Evolutionary conservation across 768 basidiomycete genomes (phyloP), one percentile per base, ranked within the genome.

Genomic region (Boletus reticulatus): DNA sequence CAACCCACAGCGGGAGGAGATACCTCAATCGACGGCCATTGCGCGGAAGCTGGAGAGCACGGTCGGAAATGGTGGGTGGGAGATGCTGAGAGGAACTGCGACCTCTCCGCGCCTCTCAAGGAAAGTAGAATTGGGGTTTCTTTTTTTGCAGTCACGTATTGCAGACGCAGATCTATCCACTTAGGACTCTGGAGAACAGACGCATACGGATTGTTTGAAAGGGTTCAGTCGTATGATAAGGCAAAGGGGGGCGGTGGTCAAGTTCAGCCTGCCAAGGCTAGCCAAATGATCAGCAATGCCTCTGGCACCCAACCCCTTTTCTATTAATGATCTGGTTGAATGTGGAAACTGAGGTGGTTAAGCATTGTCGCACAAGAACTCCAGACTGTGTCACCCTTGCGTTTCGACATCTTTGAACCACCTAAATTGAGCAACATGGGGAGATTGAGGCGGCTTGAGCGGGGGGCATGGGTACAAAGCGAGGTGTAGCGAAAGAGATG

Each of bases 1-100:
- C 65, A 77, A 79, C 45, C 84, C 86, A 2, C 78, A 97, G 27
- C 90, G 91, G 85, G 95, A 98, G 64, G 96, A 98, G 51, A 79
- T 96, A 38, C 83, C 78, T 98, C 29, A 83, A 81, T 92, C 96
- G 3, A 95, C 91, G 3, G 76, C 91, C 37, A 88, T 96, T 20
- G 92, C 97, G 4, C 80, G 97, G 49, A 92, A 91, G 68, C 66
- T 98, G 55, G 96, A 98, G 68, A 82, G 89, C 59, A 84, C 84
- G 14, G 79, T 92, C 16, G 95, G 97, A 67, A 86, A 81, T 31
- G 93, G 95, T n/a, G 94, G 94, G 20, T 98, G 94, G 95, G 90
- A 92, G 65, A 89, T 87, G 55, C 71, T 96, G 47, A 95, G 36
- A 62, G 24, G 14, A n/a, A 12, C 20, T 9, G 16, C 13, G 14